Conservation (phyloP, 495 filamentous ascomycete genomes). For the Chaetomium tenue region DNA sequence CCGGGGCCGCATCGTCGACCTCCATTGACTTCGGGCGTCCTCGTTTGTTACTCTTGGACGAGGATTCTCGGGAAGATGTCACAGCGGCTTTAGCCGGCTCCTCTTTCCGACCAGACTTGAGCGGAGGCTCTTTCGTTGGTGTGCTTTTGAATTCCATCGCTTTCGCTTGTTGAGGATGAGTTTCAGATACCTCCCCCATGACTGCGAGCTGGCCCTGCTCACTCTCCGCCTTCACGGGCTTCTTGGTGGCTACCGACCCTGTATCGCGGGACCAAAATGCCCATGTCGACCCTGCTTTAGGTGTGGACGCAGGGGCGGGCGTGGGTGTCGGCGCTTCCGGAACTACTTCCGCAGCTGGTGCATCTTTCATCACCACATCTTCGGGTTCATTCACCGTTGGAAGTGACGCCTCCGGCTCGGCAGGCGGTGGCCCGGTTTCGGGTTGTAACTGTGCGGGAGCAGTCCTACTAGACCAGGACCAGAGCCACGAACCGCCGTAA, state of each 20-base stretch:
- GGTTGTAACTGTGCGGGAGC: slow-evolving; percentile 5
- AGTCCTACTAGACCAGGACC: slow-evolving; percentile 43
- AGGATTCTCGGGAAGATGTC: slow-evolving; percentile 30
- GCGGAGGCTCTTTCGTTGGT: slow-evolving; percentile 40
- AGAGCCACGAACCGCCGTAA: slow-evolving; percentile 51
- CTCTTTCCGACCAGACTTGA: slow-evolving; percentile 34
- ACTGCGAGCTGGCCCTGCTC: slow-evolving; percentile 68
- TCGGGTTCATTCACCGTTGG: slow-evolving; percentile 34
- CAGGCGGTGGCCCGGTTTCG: slow-evolving; percentile 21
- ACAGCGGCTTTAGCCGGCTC: slow-evolving; percentile 25
- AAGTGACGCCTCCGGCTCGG: slow-evolving; percentile 22
- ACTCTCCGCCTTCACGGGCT: slow-evolving; percentile 19
- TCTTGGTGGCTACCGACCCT: slow-evolving; percentile 41
- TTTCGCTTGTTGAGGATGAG: slow-evolving; percentile 59
- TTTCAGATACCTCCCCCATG: slow-evolving; percentile 63
- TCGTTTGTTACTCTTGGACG: slow-evolving; percentile 49
- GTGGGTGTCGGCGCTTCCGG: slow-evolving; percentile 33
- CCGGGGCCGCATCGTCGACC: slow-evolving; percentile 40
- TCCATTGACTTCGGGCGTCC: slow-evolving; percentile 50
- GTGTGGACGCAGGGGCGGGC: slow-evolving; percentile 27
- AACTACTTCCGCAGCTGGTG: slow-evolving; percentile 29
- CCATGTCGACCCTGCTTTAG: slow-evolving; percentile 67
- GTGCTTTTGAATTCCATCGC: slow-evolving; percentile 49
- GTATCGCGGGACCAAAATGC: slow-evolving; percentile 79
- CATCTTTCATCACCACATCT: slow-evolving; percentile 43